Conservation (phyloP, 805 yeast genomes). For the Cyberlindnera suaveolens region DNA sequence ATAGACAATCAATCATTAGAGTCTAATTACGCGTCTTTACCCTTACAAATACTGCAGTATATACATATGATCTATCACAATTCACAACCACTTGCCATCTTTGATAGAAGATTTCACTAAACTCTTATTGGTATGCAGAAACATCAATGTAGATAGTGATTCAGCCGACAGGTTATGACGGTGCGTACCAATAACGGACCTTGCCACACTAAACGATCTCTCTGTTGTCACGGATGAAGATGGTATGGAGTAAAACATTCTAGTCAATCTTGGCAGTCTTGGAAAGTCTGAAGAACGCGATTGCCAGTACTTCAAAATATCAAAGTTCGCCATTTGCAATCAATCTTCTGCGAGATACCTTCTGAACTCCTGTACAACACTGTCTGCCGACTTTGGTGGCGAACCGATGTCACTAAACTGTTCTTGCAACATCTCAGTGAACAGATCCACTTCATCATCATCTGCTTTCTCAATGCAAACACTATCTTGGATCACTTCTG, state of each 20-base stretch:
- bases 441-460: not conserved
- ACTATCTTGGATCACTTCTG: not conserved
- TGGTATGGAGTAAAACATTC: not conserved
- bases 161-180: not conserved
- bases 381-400: too few species aligned
- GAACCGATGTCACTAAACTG: too few species aligned
- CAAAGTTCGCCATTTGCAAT: not conserved
- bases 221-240: not conserved
- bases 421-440: not conserved
- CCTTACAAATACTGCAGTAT: too few species aligned
- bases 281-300: not conserved
- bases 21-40: too few species aligned
- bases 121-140: not conserved
- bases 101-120: not conserved
- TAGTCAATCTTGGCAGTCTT: not conserved
- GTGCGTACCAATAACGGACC: not conserved
- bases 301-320: not conserved
- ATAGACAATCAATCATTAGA: too few species aligned
- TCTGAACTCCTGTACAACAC: not conserved
- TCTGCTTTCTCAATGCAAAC: not conserved
- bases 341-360: not conserved
- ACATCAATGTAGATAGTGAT: not conserved
- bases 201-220: not conserved
- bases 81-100: too few species aligned
- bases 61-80: too few species aligned